Conservation (phyloP, 805 yeast genomes). For the Spathaspora passalidarum region DNA sequence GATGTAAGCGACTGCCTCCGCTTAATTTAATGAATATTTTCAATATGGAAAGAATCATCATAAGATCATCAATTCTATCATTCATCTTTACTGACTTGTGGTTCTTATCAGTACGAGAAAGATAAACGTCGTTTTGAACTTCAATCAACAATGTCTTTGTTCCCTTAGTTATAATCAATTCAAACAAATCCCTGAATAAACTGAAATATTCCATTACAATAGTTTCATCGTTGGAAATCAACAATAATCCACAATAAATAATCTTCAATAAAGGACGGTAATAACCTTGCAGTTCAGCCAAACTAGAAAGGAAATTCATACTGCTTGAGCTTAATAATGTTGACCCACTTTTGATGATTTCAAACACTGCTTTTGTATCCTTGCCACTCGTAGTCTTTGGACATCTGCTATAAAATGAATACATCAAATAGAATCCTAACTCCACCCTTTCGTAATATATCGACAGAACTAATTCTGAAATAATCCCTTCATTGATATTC, state of each 20-base stretch:
- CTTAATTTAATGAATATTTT: constrained; percentile 52
- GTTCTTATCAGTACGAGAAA: constrained; percentile 32
- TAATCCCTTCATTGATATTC: constrained; percentile 50
- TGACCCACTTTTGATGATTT: constrained; percentile 41
- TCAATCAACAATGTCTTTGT: constrained; percentile 56
- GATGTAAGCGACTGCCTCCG: constrained; percentile 50
- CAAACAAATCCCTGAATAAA: constrained; percentile 56
- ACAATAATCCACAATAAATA: constrained; percentile 45
- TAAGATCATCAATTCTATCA: constrained; percentile 61
- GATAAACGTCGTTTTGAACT: constrained; percentile 54
- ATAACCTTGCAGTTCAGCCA: constrained; percentile 36
- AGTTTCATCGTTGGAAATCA: constrained; percentile 39
- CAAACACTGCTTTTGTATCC: constrained; percentile 33
- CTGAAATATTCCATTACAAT: constrained; percentile 47
- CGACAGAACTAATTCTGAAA: constrained; percentile 44
- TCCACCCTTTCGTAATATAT: constrained; percentile 65
- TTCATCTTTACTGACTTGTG: constrained; percentile 32
- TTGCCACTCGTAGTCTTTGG: constrained; percentile 22
- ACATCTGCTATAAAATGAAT: constrained; percentile 34
- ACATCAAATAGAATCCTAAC: constrained; percentile 53
- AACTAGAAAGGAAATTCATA: constrained; percentile 43
- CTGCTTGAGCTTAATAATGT: constrained; percentile 48
- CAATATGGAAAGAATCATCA: constrained; percentile 61
- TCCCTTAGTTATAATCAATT: constrained; percentile 62
- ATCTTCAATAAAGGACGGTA: constrained; percentile 65